These are phyloP conservation scores for Rhazya stricta DNA, from an alignment of 257 asterid genomes.

Conservation along the genomic window DNA sequence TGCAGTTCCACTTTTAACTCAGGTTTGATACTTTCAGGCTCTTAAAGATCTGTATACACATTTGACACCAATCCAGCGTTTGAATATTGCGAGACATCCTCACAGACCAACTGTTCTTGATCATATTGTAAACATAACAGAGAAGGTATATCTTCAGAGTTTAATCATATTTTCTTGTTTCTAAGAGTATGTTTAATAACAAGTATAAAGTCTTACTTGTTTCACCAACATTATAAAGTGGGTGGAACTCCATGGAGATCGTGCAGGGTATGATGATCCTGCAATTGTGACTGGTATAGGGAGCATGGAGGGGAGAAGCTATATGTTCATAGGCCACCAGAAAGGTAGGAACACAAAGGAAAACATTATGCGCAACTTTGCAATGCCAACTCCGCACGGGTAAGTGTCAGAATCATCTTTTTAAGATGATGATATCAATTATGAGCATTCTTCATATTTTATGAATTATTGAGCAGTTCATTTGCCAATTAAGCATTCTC, in stretches of 20 bases:
- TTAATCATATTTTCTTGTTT: background rate
- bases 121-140: conserved; percentile 45
- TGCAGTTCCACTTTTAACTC: conserved; percentile 1
- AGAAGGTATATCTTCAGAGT: conserved; percentile 29
- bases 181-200: background rate
- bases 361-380: conserved; percentile 50
- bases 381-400: conserved; percentile 64
- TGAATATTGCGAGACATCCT: conserved; percentile 50
- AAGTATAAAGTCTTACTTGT: conserved; percentile 14
- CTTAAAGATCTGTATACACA: conserved; percentile 44
- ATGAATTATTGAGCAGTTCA: background rate
- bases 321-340: conserved; percentile 51
- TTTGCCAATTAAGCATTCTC: background rate
- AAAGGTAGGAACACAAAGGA: conserved; percentile 52
- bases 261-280: conserved; percentile 51
- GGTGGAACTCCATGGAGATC: conserved; percentile 52
- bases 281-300: conserved; percentile 43
- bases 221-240: conserved; percentile 23
- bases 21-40: conserved; percentile 26
- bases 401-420: conserved; percentile 16
- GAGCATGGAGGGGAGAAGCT: conserved; percentile 39
- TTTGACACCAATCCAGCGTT: conserved; percentile 46
- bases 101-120: conserved; percentile 51
- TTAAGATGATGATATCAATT: background rate
- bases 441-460: background rate